These are phyloP conservation scores for Camillea tinctor DNA, from an alignment of 2,329 filamentous ascomycete species.

Conservation along the genomic window DNA sequence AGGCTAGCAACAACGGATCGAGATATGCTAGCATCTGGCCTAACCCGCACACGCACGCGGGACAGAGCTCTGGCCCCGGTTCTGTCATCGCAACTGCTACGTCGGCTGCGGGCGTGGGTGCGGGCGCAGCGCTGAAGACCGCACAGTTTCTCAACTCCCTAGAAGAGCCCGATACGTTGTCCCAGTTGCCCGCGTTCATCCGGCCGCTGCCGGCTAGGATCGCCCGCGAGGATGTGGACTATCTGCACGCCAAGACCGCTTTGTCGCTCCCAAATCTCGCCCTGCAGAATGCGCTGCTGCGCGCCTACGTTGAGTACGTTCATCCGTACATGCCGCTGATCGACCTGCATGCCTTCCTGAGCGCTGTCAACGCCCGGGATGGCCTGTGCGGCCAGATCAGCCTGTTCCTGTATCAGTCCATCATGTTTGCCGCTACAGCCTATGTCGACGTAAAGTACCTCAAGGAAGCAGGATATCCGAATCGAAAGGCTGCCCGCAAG, in stretches of 20 bases:
- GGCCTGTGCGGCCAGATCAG: slow-evolving; percentile 72
- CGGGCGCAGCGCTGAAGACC: slow-evolving; percentile 38
- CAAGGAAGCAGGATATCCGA: slow-evolving; percentile 72
- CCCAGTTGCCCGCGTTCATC: slow-evolving; percentile 66
- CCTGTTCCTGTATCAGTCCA: slow-evolving; percentile 84
- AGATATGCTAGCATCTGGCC: slow-evolving; percentile 34
- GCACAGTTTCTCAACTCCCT: slow-evolving; percentile 47
- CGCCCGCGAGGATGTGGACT: slow-evolving; percentile 77
- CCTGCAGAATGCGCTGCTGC: slow-evolving; percentile 78
- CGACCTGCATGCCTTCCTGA: slow-evolving; percentile 62
- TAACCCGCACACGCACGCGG: slow-evolving; percentile 25
- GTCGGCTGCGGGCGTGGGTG: slow-evolving; percentile 17
- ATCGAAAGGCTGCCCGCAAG: slow-evolving; percentile 78
- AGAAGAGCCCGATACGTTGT: slow-evolving; percentile 45
- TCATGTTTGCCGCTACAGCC: slow-evolving; percentile 90
- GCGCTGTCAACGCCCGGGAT: slow-evolving; percentile 63
- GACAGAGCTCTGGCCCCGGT: slow-evolving; percentile 23
- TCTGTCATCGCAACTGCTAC: slow-evolving; percentile 20
- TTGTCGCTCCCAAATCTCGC: slow-evolving; percentile 68
- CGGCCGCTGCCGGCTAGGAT: slow-evolving; percentile 77
- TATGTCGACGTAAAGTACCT: slow-evolving; percentile 82
- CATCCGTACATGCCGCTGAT: slow-evolving; percentile 92
- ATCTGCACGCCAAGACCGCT: slow-evolving; percentile 81
- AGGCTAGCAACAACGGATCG: slow-evolving; percentile 27
- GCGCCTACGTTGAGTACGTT: slow-evolving; percentile 83